Base-by-base conservation (phyloP, 2,329 filamentous ascomycete genomes). In the Fusarium sp. region DNA sequence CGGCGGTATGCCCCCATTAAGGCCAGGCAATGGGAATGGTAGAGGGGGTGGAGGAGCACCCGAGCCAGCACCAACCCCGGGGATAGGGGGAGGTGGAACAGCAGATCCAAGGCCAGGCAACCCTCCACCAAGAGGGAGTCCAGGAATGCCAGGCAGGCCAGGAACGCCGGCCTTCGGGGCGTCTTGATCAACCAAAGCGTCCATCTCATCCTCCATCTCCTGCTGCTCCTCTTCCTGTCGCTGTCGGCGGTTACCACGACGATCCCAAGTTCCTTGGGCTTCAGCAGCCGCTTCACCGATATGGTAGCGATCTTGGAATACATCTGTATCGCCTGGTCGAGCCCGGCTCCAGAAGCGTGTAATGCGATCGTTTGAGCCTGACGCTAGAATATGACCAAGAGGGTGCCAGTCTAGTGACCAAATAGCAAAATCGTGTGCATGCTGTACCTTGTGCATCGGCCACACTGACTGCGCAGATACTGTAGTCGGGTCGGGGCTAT, bases 331-430 rank as follows among this genome's bases (percentile, higher is more conserved):
- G 50, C 96, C 96, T 3, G 96, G 96, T 49, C 96, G 86, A 18
- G 93, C 89, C 43, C 96, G 90, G 5, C 94, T 94, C 96, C 96
- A 99, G 83, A 99, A 99, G 49, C 96, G 90, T 4, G 96, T 98
- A 66, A 97, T 94, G 42, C 96, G 91, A 79, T 99, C 96, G 79
- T 99, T 98, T 13, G 94, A 97, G 14, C 96, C 96, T 3, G 95
- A 97, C 1, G 94, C 94, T 10, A 99, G 87, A 68, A 99, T 95
- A 77, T 99, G 96, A 28, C 96, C 96, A 0, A 98, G 86, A 1
- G 96, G 96, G 78, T 99, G 96, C 94, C 96, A 99, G 82, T 98
- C 94, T 51, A 99, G 87, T 20, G 94, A 97, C 96, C 96, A 99
- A 70, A 99, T 96, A 20, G 94, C 93, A 78, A 94, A 97, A 73